Evolutionary conservation across 129 eudicot species (phyloP).

Genomic region (Gnaphalium uliginosum): DNA sequence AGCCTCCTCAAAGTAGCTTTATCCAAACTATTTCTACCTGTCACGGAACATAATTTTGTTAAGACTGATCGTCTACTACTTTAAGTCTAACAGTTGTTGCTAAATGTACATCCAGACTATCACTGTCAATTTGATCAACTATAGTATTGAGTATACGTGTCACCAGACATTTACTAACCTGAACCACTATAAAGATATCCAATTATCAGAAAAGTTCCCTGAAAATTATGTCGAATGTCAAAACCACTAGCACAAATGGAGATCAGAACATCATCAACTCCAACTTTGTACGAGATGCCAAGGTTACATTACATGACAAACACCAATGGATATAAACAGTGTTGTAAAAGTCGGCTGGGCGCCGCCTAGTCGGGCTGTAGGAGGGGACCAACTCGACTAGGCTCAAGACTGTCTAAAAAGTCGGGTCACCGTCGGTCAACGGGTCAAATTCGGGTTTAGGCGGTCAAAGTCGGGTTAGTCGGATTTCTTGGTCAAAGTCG

Average conservation of each 20-base stretch:
- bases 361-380: no score
- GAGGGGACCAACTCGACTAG: no score
- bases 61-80: background rate
- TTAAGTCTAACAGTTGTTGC: background rate
- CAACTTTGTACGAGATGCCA: background rate
- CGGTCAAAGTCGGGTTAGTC: no score
- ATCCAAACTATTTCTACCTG: slow-evolving; percentile 63
- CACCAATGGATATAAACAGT: background rate
- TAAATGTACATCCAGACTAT: background rate
- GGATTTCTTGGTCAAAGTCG: no score
- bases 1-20: slow-evolving; percentile 52
- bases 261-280: slow-evolving; percentile 13
- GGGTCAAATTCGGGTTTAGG: no score
- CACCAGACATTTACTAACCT: slow-evolving; percentile 48
- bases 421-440: no score
- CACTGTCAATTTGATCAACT: background rate
- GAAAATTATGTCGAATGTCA: slow-evolving; percentile 25
- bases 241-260: slow-evolving; percentile 11
- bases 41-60: slow-evolving; percentile 7
- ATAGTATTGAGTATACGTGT: background rate
- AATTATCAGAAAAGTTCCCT: slow-evolving; percentile 82
- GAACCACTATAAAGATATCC: slow-evolving; percentile 77
- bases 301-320: background rate
- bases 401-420: no score
- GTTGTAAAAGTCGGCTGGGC: no score